These are phyloP conservation scores for Cercospora canescens DNA, from an alignment of 2,329 filamentous ascomycete genomes.

Conservation along the genomic window DNA sequence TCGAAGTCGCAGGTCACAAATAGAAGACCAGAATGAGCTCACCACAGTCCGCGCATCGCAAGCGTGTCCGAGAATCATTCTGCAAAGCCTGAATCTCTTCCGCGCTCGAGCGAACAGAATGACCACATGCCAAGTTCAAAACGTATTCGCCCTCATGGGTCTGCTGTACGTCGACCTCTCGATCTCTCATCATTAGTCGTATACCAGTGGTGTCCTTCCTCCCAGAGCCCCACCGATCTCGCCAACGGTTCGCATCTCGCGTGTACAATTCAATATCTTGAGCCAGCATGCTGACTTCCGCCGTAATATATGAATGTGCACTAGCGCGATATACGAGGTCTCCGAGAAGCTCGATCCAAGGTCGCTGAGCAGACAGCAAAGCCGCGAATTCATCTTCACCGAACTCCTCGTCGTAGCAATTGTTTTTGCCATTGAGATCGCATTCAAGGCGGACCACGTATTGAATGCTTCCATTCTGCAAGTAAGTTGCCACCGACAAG, in stretches of 20 bases:
- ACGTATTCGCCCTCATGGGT: background rate
- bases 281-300: slow-evolving; percentile 2
- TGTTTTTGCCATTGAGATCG: background rate
- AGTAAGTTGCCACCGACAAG: slow-evolving; percentile 1
- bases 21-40: background rate
- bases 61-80: background rate
- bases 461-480: background rate
- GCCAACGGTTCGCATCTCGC: background rate
- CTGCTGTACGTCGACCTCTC: background rate
- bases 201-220: background rate
- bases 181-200: background rate
- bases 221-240: slow-evolving; percentile 1
- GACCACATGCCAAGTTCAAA: background rate
- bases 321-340: slow-evolving; percentile 5
- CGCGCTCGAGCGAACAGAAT: background rate
- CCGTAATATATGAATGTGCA: slow-evolving; percentile 5
- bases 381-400: background rate
- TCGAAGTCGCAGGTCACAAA: background rate
- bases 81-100: background rate
- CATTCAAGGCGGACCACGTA: slow-evolving; percentile 1
- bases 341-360: slow-evolving; percentile 10
- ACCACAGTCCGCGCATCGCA: slow-evolving; percentile 3
- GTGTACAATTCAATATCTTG: background rate
- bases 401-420: background rate
- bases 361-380: background rate